Base-by-base conservation (phyloP, 129 eudicot genomes). In the Solidago caesia region DNA sequence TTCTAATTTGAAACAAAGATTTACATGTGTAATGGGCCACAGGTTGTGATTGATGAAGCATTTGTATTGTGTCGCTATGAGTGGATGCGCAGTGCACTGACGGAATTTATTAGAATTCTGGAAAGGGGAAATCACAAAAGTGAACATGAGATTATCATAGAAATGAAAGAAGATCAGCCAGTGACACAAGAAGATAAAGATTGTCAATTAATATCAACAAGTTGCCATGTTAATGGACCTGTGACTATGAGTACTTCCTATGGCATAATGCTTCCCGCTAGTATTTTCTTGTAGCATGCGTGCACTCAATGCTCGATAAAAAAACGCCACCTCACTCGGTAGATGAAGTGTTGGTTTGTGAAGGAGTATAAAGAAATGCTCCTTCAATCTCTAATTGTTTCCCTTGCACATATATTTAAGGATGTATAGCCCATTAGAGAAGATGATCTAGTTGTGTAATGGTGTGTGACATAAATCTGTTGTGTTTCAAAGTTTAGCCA, bases 41-140 rank as follows among this genome's bases (percentile, higher is more conserved):
- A 85, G 93, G 77, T 85, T 68, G 52, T 7, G 56, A 57, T 78
- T 71, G 80, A 78, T 29, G 93, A 88, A 27, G 93, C 93, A 64
- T 85, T 76, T 58, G 67, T 47, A 52, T 52, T 81, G 27, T 88
- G 93, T 80, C 90, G 93, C 48, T 88, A 88, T 12, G 85, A 83
- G 74, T 88, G 93, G 93, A 88, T 88, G 93, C 70, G 83, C 13
- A 66, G 63, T 68, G 93, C 93, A 11, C 83, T 88, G 27, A 65
- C 58, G 67, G 72, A 73, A 73, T 85, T 88, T 67, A 9, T 73
- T 39, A 46, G 74, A 60, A 67, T 78, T 21, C 76, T 83, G 79
- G 72, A 70, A 29, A 64, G 25, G 16, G 85, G 71, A 7, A 64
- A 45, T 39, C 47, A 53, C 71, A 39, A 73, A 49, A 49, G 43